A percentile compares a stretch with the other conserved stretches of the same genome.
Evolutionary conservation across 208 protist genomes (phyloP).

Genomic region (Trichomonas gallinae): DNA sequence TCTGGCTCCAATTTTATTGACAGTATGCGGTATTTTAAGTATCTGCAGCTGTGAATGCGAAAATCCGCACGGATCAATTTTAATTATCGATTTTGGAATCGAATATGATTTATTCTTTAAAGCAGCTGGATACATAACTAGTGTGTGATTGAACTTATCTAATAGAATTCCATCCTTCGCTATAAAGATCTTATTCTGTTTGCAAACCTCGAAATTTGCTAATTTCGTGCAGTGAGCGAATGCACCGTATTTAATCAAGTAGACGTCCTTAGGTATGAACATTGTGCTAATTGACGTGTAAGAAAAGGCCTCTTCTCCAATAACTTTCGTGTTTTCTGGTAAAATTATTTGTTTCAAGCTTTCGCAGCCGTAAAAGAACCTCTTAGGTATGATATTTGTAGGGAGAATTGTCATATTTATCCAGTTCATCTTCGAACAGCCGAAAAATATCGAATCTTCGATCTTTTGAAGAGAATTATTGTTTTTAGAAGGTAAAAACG

Average conservation of each 20-base stretch:
- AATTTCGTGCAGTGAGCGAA: background rate
- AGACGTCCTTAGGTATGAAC: background rate
- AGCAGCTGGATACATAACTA: background rate
- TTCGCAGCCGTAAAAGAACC: background rate
- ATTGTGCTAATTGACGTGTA: background rate
- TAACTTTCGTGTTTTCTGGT: background rate
- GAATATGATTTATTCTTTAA: background rate
- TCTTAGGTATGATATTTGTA: background rate
- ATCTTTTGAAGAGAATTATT: background rate
- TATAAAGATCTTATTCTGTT: background rate
- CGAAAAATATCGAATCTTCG: background rate
- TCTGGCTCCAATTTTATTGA: background rate
- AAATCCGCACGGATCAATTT: background rate
- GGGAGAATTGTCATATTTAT: background rate
- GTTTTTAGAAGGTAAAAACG: background rate
- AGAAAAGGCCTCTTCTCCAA: background rate
- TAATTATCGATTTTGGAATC: background rate
- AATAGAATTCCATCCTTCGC: background rate
- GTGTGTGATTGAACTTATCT: background rate
- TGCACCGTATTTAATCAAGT: background rate
- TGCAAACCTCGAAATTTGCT: background rate
- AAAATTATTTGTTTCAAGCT: background rate
- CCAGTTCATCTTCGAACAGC: background rate
- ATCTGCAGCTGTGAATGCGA: background rate
- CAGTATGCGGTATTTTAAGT: background rate